phyloP scores from a whole-genome alignment of 129 eudicot genomes.

The Arctium lappa region DNA sequence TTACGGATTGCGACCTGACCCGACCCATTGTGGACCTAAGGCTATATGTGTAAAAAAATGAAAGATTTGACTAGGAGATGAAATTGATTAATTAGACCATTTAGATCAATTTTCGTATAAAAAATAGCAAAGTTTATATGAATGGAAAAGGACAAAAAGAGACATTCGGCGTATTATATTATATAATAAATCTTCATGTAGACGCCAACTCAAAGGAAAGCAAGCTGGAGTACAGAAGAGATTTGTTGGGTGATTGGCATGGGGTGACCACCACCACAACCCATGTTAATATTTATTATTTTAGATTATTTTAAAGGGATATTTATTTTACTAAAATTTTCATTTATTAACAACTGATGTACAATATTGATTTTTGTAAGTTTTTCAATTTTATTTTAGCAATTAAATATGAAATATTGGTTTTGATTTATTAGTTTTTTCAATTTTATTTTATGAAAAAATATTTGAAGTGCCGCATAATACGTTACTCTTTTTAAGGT shows the following conservation, averaged over 20 bases:
- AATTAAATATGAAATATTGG: not conserved
- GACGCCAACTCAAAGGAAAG: constrained; percentile 10
- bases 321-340: not conserved
- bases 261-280: not conserved
- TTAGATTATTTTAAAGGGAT: not conserved
- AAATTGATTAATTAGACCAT: no score
- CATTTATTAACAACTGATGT: not conserved
- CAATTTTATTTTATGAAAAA: not conserved
- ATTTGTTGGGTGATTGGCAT: constrained; percentile 35
- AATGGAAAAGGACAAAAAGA: not conserved
- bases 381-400: not conserved
- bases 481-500: not conserved
- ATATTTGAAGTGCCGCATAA: not conserved
- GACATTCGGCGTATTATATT: not conserved
- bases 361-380: not conserved
- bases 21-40: no score
- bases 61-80: no score
- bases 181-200: not conserved
- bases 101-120: no score
- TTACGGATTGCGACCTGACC: no score
- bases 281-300: not conserved
- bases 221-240: constrained; percentile 38
- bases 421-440: no score
- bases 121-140: not conserved
- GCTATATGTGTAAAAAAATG: no score